Conservation (phyloP, 768 basidiomycete species). For the Boletus reticuloceps region DNA sequence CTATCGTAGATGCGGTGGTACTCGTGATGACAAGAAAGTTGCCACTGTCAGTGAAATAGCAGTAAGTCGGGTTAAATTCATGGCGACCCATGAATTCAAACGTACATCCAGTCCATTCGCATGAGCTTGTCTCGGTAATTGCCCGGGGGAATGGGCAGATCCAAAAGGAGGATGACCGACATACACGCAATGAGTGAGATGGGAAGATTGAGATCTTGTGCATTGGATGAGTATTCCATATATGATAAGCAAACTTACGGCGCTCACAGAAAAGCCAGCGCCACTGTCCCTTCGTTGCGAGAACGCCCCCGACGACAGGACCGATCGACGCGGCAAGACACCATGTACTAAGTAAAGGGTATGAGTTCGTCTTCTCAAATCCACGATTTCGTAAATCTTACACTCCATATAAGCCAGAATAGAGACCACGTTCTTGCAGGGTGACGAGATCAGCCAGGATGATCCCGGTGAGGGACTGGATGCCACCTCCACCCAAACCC, state of each 20-base stretch:
- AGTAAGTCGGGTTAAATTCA: not conserved
- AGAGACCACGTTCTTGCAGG: slow-evolving; percentile 42
- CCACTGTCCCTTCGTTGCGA: slow-evolving; percentile 35
- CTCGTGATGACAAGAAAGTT: slow-evolving; percentile 40
- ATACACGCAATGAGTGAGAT: slow-evolving; percentile 30
- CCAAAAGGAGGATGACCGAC: slow-evolving; percentile 30
- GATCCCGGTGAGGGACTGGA: slow-evolving; percentile 38
- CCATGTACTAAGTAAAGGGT: slow-evolving; percentile 25
- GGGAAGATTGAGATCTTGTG: slow-evolving; percentile 41
- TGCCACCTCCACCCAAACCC: slow-evolving; percentile 41
- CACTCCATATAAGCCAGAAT: slow-evolving; percentile 37
- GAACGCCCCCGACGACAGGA: slow-evolving; percentile 36
- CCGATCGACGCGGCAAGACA: slow-evolving; percentile 35
- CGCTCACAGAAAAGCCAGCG: slow-evolving; percentile 41
- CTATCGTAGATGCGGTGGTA: slow-evolving; percentile 36
- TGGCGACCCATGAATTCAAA: not conserved
- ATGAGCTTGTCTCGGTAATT: slow-evolving; percentile 34
- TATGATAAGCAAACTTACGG: not conserved
- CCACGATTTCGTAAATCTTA: slow-evolving; percentile 7
- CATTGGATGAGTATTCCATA: not conserved
- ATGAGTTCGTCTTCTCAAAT: not conserved
- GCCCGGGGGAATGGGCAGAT: slow-evolving; percentile 34
- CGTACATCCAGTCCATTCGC: slow-evolving; percentile 46
- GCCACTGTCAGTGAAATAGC: slow-evolving; percentile 29
- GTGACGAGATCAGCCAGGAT: slow-evolving; percentile 47